Percentiles rank a stretch among this genome's conserved stretches.
Evolutionary conservation across 805 yeast species (phyloP).

Genomic region (Nakazawaea siamensis): DNA sequence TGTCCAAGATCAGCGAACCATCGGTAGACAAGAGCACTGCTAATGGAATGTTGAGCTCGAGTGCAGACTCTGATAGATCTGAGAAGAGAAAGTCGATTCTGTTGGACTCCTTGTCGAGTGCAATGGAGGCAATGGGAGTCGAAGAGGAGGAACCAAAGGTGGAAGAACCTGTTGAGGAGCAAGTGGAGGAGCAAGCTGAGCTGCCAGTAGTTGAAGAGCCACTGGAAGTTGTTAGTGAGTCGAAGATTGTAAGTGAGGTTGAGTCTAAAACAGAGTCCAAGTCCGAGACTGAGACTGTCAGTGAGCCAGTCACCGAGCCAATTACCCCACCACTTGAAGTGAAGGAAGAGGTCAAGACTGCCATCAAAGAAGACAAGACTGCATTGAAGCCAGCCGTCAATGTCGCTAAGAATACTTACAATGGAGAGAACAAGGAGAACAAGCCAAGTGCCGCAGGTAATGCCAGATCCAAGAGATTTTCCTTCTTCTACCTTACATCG

Average conservation of each 20-base stretch:
- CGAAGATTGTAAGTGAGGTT: no score
- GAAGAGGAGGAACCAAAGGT: slow-evolving; percentile 3
- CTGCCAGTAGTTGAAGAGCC: no score
- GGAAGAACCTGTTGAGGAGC: slow-evolving; percentile 3
- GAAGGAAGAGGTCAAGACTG: background rate
- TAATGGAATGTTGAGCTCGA: slow-evolving; percentile 19
- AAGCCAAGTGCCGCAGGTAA: slow-evolving; percentile 1
- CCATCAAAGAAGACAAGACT: background rate
- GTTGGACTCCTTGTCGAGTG: slow-evolving; percentile 23
- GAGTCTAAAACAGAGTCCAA: no score
- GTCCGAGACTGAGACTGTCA: no score
- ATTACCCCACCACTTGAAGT: no score
- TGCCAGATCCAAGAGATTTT: slow-evolving; percentile 6
- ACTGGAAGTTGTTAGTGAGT: no score
- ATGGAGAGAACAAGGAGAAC: slow-evolving; percentile 3
- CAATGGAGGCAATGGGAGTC: slow-evolving; percentile 19
- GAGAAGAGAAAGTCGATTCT: slow-evolving; percentile 25
- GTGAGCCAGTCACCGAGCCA: no score
- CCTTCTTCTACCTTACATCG: slow-evolving; percentile 9
- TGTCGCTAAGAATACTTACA: background rate
- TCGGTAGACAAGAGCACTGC: slow-evolving; percentile 22
- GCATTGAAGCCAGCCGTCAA: no score
- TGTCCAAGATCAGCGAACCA: slow-evolving; percentile 24
- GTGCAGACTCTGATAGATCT: slow-evolving; percentile 12
- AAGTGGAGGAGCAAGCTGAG: background rate